A percentile compares a stretch with the other conserved stretches of the same genome.
Evolutionary conservation across 2,329 filamentous ascomycete genomes (phyloP).

Genomic region (Colletotrichum tabaci): DNA sequence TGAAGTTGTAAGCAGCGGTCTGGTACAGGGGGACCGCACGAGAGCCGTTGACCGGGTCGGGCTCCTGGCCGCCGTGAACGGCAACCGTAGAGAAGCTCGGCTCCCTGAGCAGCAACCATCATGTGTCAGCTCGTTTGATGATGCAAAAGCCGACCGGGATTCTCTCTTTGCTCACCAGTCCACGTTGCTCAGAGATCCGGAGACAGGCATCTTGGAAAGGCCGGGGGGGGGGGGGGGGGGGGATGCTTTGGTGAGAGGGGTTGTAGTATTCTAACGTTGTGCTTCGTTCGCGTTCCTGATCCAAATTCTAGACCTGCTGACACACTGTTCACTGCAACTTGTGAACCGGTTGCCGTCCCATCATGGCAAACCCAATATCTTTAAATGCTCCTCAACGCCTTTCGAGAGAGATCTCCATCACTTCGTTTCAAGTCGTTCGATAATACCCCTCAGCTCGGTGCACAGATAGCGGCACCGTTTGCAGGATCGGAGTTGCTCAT

Average conservation of each 20-base stretch:
- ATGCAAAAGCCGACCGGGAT: conserved; percentile 37
- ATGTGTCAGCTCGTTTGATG: conserved; percentile 18
- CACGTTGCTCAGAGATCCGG: conserved; percentile 51
- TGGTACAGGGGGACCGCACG: conserved; percentile 97
- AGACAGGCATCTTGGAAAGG: conserved; percentile 47
- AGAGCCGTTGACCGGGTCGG: conserved; percentile 86
- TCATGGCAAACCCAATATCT: conserved; percentile 33
- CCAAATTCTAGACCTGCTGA: conserved; percentile 23
- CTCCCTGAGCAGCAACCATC: conserved; percentile 24
- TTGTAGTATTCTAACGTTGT: conserved; percentile 27
- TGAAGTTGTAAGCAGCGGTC: conserved; percentile 68
- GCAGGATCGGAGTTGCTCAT: conserved; percentile 16
- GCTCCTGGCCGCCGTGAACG: conserved; percentile 70
- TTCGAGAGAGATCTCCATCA: conserved; percentile 20
- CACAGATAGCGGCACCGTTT: conserved; percentile 8
- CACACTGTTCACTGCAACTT: conserved; percentile 14
- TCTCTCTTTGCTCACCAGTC: conserved; percentile 49
- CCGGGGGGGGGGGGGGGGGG: background rate
- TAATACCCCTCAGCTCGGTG: conserved; percentile 16
- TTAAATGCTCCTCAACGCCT: conserved; percentile 36
- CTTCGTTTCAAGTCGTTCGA: conserved; percentile 37
- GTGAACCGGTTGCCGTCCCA: background rate
- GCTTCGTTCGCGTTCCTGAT: conserved; percentile 6
- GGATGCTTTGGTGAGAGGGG: conserved; percentile 29
- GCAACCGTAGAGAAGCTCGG: conserved; percentile 44